phyloP scores from a whole-genome alignment of 768 basidiomycete species.

The Kwoniella shandongensis region DNA sequence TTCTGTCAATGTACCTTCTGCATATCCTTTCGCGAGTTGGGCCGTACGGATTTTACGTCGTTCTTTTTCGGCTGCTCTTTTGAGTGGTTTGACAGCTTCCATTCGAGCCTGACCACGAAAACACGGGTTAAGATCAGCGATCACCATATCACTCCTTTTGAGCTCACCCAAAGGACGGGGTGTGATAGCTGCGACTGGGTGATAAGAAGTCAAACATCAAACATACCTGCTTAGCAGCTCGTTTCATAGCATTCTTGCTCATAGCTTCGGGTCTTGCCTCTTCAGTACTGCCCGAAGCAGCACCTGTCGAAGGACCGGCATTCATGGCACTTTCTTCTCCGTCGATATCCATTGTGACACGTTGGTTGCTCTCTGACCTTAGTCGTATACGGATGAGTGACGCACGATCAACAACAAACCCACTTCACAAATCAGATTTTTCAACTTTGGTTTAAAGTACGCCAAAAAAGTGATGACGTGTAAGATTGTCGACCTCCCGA shows the following conservation, averaged over 20 bases:
- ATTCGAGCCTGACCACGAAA: slow-evolving; percentile 25
- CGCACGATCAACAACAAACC: no score
- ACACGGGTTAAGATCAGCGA: no score
- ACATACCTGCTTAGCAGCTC: slow-evolving; percentile 41
- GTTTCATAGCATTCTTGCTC: slow-evolving; percentile 49
- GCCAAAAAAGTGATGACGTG: slow-evolving; percentile 6
- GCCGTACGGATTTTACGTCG: slow-evolving; percentile 24
- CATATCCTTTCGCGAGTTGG: slow-evolving; percentile 24
- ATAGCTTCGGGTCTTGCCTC: slow-evolving; percentile 11
- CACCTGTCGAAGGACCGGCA: slow-evolving; percentile 18
- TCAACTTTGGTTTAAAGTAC: neutral
- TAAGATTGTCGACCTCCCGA: neutral
- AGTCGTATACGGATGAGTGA: neutral
- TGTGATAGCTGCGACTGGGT: no score
- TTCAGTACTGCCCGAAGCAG: neutral
- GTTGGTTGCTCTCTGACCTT: neutral
- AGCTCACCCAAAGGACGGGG: no score
- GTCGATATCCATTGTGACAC: slow-evolving; percentile 7
- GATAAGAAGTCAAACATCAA: slow-evolving; percentile 1
- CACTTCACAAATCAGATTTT: no score
- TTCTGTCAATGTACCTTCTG: slow-evolving; percentile 27
- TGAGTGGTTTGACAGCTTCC: slow-evolving; percentile 28
- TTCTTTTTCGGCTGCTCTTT: slow-evolving; percentile 27
- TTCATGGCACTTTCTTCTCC: slow-evolving; percentile 20
- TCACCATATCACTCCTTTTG: no score